Evolutionary conservation across 805 yeast genomes (phyloP), one percentile per base, ranked within the genome.

Genomic region (Ogataea ramenticola): DNA sequence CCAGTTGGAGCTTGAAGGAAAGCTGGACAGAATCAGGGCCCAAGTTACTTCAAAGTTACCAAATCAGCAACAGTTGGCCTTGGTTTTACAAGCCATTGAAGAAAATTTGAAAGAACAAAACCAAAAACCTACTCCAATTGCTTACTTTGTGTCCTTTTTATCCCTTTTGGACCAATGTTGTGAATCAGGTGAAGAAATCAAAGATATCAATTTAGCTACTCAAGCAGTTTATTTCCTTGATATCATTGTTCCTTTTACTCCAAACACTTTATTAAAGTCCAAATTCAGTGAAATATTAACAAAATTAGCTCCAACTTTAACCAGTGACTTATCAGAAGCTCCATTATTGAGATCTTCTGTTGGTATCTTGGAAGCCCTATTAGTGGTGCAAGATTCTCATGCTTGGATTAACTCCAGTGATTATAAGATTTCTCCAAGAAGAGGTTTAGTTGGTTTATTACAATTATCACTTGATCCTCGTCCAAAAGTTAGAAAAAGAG

Each of bases 401-500:
- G 76, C 88, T 15, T 93, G 99, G 99, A 68, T 65, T 45, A 74
- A 74, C 50, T 61, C 75, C 29, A 58, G 63, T 47, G 77, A 59
- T 46, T 65, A 64, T 63, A 75, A 63, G 49, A 70, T 70, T 47
- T 77, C 85, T n/a, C 96, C 96, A 41, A 78, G 75, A 57, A 77
- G 95, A 70, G 96, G 93, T 36, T 66, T 89, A 46, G 73, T 75
- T 34, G 96, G 91, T 39, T 64, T 90, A 46, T 65, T 90, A 46
- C 88, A 86, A 60, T 71, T 88, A 48, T 78, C 91, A 0, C 66
- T 86, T 36, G 97, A 93, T 63, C 83, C 85, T 39, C 78, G 98
- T 59, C 99, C 99, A 32, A 93, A 93, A 56, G 95, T 93, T 12
- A 79, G 99, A 62, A 87, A 85, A 75, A 82, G 97, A 69, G 96